Percentiles rank a stretch among this genome's conserved stretches.
phyloP scores from a whole-genome alignment of 768 basidiomycete species.

The Crepidotus variabilis region DNA sequence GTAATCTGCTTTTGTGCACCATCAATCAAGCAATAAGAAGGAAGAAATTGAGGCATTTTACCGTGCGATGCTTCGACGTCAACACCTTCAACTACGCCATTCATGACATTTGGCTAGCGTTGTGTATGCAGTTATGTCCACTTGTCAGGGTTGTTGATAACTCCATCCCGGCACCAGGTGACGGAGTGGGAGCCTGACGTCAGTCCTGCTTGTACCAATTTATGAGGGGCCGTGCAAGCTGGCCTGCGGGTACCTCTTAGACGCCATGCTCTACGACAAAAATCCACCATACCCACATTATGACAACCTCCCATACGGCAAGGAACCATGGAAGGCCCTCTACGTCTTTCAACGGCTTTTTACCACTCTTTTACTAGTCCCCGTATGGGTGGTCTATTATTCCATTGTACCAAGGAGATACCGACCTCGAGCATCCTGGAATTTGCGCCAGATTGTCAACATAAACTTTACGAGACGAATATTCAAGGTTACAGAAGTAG shows the following conservation, averaged over 20 bases:
- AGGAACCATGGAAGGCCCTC: conserved; percentile 40
- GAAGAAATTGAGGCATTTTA: no score
- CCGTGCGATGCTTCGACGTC: conserved; percentile 11
- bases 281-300: conserved; percentile 38
- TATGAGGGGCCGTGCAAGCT: no score
- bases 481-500: conserved; percentile 50
- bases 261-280: conserved; percentile 15
- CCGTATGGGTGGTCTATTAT: conserved; percentile 42
- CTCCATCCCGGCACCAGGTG: no score
- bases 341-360: conserved; percentile 45
- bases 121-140: no score
- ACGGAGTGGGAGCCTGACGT: no score
- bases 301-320: conserved; percentile 38
- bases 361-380: conserved; percentile 45
- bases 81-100: no score
- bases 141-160: no score
- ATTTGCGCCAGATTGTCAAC: conserved; percentile 42
- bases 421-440: conserved; percentile 49
- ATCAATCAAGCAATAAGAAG: no score
- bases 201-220: no score
- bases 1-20: no score
- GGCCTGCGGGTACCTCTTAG: no score
- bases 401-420: conserved; percentile 35
- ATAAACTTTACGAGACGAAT: conserved; percentile 51
- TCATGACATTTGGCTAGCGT: no score